Conservation (phyloP, 768 basidiomycete genomes). For the Macrolepiota dolichaula region DNA sequence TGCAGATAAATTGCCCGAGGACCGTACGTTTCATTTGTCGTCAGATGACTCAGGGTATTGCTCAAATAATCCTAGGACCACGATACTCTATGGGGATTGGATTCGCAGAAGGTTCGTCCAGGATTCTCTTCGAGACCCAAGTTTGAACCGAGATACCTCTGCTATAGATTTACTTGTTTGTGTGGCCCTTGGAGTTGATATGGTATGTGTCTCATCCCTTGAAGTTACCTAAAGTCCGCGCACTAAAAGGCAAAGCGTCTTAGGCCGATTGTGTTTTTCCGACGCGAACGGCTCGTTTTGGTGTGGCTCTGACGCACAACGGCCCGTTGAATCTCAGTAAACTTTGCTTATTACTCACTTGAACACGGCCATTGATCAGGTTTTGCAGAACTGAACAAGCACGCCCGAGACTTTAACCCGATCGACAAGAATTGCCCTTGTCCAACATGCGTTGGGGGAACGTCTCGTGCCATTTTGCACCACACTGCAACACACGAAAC, state of each 20-base stretch:
- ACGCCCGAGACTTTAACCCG: constrained; percentile 63
- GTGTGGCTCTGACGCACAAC: constrained; percentile 77
- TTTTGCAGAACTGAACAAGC: constrained; percentile 60
- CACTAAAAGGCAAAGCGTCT: constrained; percentile 21
- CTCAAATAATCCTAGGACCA: constrained; percentile 50
- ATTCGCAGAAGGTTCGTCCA: constrained; percentile 74
- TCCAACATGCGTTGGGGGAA: constrained; percentile 71
- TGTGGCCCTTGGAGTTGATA: constrained; percentile 88
- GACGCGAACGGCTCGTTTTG: constrained; percentile 88
- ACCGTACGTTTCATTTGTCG: constrained; percentile 46
- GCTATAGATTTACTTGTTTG: constrained; percentile 79
- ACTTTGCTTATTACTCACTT: constrained; percentile 16
- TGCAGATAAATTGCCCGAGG: constrained; percentile 71
- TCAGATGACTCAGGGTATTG: background rate
- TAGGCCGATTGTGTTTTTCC: constrained; percentile 92
- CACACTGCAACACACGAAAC: constrained; percentile 80
- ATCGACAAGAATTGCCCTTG: constrained; percentile 82
- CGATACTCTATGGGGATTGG: constrained; percentile 93
- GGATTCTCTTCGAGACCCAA: background rate
- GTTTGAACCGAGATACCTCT: background rate
- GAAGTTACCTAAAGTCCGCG: background rate
- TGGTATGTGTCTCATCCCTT: constrained; percentile 46
- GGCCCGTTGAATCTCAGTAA: constrained; percentile 83
- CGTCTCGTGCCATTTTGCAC: constrained; percentile 72
- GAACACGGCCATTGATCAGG: background rate